Conservation (phyloP, 805 yeast genomes). For the Clavispora fructus region DNA sequence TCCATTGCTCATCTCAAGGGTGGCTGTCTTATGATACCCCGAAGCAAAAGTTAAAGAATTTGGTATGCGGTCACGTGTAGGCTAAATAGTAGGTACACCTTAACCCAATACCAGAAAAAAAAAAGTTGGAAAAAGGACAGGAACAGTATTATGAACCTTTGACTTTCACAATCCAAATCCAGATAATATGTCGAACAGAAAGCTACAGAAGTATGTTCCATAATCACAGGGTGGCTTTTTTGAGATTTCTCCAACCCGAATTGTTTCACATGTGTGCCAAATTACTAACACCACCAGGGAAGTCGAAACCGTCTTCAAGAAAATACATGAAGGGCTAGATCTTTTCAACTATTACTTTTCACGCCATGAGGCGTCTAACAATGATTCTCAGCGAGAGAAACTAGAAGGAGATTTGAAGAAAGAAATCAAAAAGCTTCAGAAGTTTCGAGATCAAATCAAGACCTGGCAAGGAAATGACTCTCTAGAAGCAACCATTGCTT, state of each 20-base stretch:
- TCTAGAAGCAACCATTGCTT: slow-evolving; percentile 17
- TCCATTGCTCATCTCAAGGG: too few relatives aligned
- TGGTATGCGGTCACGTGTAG: neutral
- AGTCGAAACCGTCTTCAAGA: slow-evolving; percentile 39
- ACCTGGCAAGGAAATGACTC: slow-evolving; percentile 36
- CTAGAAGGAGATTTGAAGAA: slow-evolving; percentile 40
- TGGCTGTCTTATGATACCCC: neutral
- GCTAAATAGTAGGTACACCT: neutral
- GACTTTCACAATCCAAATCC: slow-evolving; percentile 2
- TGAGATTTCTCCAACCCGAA: neutral
- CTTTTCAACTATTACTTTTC: slow-evolving; percentile 40
- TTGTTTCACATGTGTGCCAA: neutral
- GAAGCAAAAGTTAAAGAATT: neutral
- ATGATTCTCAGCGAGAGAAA: slow-evolving; percentile 40
- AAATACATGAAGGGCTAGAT: slow-evolving; percentile 41
- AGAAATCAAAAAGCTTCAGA: slow-evolving; percentile 42
- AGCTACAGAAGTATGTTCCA: slow-evolving; percentile 19
- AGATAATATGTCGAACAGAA: slow-evolving; percentile 15
- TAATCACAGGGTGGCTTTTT: neutral
- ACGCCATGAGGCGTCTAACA: slow-evolving; percentile 35
- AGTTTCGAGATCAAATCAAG: slow-evolving; percentile 42
- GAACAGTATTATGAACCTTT: slow-evolving; percentile 13
- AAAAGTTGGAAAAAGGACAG: slow-evolving; percentile 2
- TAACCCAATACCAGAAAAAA: slow-evolving; percentile 6
- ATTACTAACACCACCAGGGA: slow-evolving; percentile 24